phyloP scores from a whole-genome alignment of 805 yeast genomes.

The Candida piceae region DNA sequence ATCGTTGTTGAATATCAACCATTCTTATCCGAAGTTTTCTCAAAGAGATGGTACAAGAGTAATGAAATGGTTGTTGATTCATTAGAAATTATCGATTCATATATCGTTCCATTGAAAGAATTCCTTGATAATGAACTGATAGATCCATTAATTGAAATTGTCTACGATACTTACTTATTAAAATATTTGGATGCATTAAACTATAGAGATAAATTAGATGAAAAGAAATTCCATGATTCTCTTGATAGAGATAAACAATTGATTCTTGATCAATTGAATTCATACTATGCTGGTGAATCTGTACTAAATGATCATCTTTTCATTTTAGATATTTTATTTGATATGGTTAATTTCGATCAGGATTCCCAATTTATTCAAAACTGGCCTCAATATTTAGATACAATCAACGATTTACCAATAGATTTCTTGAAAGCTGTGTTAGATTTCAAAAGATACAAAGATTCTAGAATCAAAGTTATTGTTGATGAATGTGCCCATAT shows the following conservation, averaged over 20 bases:
- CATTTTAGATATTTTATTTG: slow-evolving; percentile 59
- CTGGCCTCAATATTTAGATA: slow-evolving; percentile 44
- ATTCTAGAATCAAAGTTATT: slow-evolving; percentile 20
- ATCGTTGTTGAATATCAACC: slow-evolving; percentile 22
- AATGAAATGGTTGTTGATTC: slow-evolving; percentile 23
- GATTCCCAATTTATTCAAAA: slow-evolving; percentile 41
- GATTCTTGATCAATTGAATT: slow-evolving; percentile 46
- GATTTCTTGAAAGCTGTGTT: slow-evolving; percentile 64
- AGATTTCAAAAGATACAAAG: slow-evolving; percentile 36
- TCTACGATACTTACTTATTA: slow-evolving; percentile 37
- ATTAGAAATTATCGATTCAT: slow-evolving; percentile 23
- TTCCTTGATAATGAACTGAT: slow-evolving; percentile 26
- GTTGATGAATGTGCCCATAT: slow-evolving; percentile 21
- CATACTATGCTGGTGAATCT: too few species aligned
- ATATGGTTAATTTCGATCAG: slow-evolving; percentile 42
- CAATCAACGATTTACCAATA: slow-evolving; percentile 74
- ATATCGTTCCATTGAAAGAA: slow-evolving; percentile 25
- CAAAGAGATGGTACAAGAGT: slow-evolving; percentile 27
- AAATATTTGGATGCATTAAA: slow-evolving; percentile 26
- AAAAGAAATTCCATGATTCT: slow-evolving; percentile 36
- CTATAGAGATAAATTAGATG: slow-evolving; percentile 22
- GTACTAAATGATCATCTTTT: slow-evolving; percentile 46
- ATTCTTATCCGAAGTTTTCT: slow-evolving; percentile 21
- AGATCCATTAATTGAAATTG: slow-evolving; percentile 26
- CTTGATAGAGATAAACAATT: slow-evolving; percentile 58